Evolutionary conservation across 2,329 filamentous ascomycete genomes (phyloP).

Genomic region (Biscogniauxia mediterranea): DNA sequence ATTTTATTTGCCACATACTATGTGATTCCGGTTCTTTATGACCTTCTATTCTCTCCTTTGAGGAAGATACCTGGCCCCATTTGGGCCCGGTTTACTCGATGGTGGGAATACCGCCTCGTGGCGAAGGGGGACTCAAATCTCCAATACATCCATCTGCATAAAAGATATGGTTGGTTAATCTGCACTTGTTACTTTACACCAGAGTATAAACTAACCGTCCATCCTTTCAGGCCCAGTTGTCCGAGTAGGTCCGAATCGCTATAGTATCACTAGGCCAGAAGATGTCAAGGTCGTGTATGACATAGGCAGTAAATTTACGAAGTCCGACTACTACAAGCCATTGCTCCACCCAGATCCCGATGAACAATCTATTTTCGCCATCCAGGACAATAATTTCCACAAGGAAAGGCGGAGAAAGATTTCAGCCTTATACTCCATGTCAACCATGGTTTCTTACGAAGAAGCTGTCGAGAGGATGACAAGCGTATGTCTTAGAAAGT

Average conservation of each 20-base stretch:
- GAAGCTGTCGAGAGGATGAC: slow-evolving; percentile 33
- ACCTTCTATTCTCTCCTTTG: slow-evolving; percentile 17
- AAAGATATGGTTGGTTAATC: not conserved
- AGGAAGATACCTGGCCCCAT: slow-evolving; percentile 27
- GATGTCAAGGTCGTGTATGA: slow-evolving; percentile 44
- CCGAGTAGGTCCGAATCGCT: slow-evolving; percentile 47
- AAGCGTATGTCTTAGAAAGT: slow-evolving; percentile 27
- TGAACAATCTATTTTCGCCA: slow-evolving; percentile 30
- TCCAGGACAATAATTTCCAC: slow-evolving; percentile 29
- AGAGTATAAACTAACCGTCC: too few relatives aligned
- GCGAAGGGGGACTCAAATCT: slow-evolving; percentile 28
- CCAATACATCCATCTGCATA: slow-evolving; percentile 28
- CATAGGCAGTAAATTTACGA: slow-evolving; percentile 33
- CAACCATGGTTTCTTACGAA: slow-evolving; percentile 34
- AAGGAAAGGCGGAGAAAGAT: slow-evolving; percentile 28
- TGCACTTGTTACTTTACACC: too few relatives aligned
- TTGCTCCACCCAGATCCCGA: slow-evolving; percentile 18
- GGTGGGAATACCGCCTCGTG: slow-evolving; percentile 30
- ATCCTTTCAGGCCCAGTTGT: slow-evolving; percentile 35
- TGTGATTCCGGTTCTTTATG: not conserved
- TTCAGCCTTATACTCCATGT: slow-evolving; percentile 34
- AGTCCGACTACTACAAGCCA: slow-evolving; percentile 34
- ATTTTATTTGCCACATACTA: too few relatives aligned
- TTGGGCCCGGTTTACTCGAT: slow-evolving; percentile 26
- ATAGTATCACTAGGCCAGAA: slow-evolving; percentile 42